These are phyloP conservation scores for Cladophialophora bantiana DNA, from an alignment of 2,329 filamentous ascomycete species.

Conservation along the genomic window DNA sequence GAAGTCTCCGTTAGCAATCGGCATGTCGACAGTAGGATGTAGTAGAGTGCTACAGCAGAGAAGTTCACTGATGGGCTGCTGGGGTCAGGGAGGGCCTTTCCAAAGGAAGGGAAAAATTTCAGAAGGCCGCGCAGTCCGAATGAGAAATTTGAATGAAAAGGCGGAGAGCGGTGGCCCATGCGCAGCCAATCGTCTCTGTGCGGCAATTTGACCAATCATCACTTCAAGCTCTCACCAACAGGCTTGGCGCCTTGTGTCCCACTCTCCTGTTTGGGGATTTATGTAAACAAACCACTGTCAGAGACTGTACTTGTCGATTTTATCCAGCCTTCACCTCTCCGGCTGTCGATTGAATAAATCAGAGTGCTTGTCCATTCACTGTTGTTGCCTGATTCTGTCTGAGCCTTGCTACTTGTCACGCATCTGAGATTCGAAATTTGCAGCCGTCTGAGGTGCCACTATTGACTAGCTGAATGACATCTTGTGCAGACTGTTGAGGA, in stretches of 20 bases:
- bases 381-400: neutral
- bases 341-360: neutral
- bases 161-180: conserved; percentile 1
- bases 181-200: neutral
- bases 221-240: neutral
- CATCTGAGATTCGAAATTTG: neutral
- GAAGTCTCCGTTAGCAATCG: conserved; percentile 71
- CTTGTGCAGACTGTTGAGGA: conserved; percentile 22
- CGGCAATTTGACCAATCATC: neutral
- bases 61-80: conserved; percentile 33
- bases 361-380: neutral
- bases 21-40: conserved; percentile 63
- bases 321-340: neutral
- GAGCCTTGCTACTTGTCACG: neutral
- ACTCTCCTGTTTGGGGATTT: neutral
- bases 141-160: conserved; percentile 40
- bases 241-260: neutral
- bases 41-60: conserved; percentile 40
- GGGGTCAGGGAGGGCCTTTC: conserved; percentile 36
- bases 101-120: conserved; percentile 38
- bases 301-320: neutral
- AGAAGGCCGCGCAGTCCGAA: conserved; percentile 46
- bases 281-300: conserved; percentile 4
- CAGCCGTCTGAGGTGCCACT: conserved; percentile 1
- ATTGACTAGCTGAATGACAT: conserved; percentile 19